Percentiles rank a stretch among this genome's conserved stretches.
Conservation (phyloP, 129 eudicot species). For the Glebionis coronaria region DNA sequence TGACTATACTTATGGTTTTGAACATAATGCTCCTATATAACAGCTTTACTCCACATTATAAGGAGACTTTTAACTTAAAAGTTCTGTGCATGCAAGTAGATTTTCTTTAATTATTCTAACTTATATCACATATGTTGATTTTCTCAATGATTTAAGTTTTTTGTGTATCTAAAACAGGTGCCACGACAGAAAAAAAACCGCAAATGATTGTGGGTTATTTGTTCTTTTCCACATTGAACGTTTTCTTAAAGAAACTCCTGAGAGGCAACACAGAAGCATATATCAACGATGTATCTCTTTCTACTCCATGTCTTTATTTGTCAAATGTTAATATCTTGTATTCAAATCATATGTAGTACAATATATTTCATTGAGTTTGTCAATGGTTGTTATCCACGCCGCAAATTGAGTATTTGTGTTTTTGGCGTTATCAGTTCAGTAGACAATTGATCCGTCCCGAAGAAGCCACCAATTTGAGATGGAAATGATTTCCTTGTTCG, state of each 20-base stretch:
- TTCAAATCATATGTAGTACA: background rate
- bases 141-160: background rate
- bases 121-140: too few relatives aligned
- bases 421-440: slow-evolving; percentile 49
- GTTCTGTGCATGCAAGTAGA: slow-evolving; percentile 12
- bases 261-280: slow-evolving; percentile 45
- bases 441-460: slow-evolving; percentile 67
- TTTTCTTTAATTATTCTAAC: too few relatives aligned
- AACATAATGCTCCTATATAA: background rate
- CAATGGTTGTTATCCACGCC: background rate
- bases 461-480: slow-evolving; percentile 74
- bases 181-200: slow-evolving; percentile 72
- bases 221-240: slow-evolving; percentile 77
- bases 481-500: slow-evolving; percentile 35
- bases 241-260: slow-evolving; percentile 67
- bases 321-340: background rate
- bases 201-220: slow-evolving; percentile 80
- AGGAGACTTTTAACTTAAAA: too few relatives aligned
- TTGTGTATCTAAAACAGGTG: slow-evolving; percentile 38
- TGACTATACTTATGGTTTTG: background rate
- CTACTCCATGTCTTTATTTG: background rate
- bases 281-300: slow-evolving; percentile 41
- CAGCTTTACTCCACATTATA: slow-evolving; percentile 9
- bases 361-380: background rate
- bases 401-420: background rate